Evolutionary conservation across 139 green algal genomes (phyloP).

Genomic region (Coccomyxa sp.): DNA sequence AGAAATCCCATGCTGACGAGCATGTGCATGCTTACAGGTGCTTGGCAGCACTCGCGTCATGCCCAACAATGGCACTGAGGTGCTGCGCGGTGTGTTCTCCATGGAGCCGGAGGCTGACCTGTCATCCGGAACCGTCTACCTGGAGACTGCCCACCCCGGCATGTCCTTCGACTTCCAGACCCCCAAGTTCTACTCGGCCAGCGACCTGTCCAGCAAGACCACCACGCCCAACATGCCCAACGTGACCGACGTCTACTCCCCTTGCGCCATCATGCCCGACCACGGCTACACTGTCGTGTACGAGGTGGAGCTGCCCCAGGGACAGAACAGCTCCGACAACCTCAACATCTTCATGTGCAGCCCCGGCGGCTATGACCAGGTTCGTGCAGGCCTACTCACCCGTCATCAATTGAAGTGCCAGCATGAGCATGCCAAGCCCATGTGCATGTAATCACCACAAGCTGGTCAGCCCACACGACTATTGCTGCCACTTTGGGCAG

Average conservation of each 20-base stretch:
- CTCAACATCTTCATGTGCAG: not conserved
- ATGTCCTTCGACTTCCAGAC: not conserved
- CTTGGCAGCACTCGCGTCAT: not conserved
- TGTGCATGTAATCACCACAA: too few species aligned
- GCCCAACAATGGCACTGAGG: not conserved
- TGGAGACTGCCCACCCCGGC: not conserved
- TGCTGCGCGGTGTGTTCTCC: constrained; percentile 2
- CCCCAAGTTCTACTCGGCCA: not conserved
- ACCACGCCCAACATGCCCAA: not conserved
- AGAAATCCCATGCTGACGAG: too few species aligned
- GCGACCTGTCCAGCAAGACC: not conserved
- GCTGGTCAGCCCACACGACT: too few species aligned
- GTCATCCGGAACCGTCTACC: not conserved
- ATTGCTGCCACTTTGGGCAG: too few species aligned
- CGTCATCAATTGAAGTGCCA: too few species aligned
- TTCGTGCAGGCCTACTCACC: not conserved
- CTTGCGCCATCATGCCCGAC: not conserved
- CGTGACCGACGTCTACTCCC: not conserved
- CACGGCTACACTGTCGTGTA: constrained; percentile 1
- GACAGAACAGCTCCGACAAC: not conserved
- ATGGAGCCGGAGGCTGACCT: not conserved
- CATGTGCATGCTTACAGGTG: not conserved
- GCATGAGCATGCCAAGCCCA: too few species aligned
- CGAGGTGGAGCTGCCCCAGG: not conserved
- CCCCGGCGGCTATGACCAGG: constrained; percentile 6